Evolutionary conservation across 257 asterid species (phyloP).

Genomic region (Anisodus tanguticus): DNA sequence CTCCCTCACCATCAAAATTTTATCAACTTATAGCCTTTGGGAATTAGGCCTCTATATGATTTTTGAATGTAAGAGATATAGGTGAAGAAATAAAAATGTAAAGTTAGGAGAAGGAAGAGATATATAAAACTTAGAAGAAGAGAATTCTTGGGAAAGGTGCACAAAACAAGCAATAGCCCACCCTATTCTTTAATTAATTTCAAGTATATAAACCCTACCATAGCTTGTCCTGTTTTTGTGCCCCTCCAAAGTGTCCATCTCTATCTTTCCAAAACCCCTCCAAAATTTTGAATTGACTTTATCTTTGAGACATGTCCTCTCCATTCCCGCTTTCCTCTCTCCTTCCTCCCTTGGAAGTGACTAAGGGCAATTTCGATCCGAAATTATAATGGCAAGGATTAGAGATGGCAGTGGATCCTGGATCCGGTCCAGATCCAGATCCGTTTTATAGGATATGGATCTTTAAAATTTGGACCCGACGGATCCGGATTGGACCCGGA

Average conservation of each 20-base stretch:
- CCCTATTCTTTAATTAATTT: not conserved
- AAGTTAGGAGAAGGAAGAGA: not conserved
- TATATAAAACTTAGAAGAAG: not conserved
- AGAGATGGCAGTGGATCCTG: too few species aligned
- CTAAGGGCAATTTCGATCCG: not conserved
- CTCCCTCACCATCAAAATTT: conserved; percentile 31
- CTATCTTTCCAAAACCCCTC: not conserved
- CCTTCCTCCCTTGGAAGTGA: not conserved
- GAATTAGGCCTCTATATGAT: not conserved
- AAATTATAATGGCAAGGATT: not conserved
- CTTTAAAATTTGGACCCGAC: too few species aligned
- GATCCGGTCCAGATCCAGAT: too few species aligned
- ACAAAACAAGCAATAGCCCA: conserved; percentile 10
- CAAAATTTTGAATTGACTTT: conserved; percentile 12
- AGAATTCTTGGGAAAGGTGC: not conserved
- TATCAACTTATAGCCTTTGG: conserved; percentile 29
- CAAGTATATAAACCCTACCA: conserved; percentile 20
- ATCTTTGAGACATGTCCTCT: conserved; percentile 22
- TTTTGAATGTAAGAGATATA: not conserved
- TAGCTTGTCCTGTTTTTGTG: not conserved
- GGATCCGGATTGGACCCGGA: too few species aligned
- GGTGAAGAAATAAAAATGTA: not conserved
- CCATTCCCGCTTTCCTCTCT: conserved; percentile 26
- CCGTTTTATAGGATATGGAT: too few species aligned
- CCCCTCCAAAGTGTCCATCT: conserved; percentile 23